Evolutionary conservation across 345 rosid genomes (phyloP).

Genomic region (Euphorbia tirucalli): DNA sequence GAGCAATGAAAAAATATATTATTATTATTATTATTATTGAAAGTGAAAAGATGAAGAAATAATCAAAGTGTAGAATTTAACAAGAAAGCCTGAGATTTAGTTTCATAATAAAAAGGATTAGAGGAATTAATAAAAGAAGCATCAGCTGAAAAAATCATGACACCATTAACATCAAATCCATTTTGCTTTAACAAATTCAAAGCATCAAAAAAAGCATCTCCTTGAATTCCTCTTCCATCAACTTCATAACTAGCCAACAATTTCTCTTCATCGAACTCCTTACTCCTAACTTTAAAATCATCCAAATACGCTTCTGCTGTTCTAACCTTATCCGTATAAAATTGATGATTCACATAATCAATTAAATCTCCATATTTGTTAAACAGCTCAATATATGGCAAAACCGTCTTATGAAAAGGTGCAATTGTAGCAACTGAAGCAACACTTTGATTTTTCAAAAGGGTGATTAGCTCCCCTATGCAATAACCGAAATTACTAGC

Average conservation of each 20-base stretch:
- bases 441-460: conserved; percentile 35
- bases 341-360: conserved; percentile 55
- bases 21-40: too few relatives aligned
- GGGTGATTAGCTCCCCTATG: conserved; percentile 49
- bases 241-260: conserved; percentile 59
- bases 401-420: conserved; percentile 30
- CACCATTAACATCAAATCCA: conserved; percentile 45
- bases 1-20: too few relatives aligned
- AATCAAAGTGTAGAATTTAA: conserved; percentile 34
- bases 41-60: background rate
- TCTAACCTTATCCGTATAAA: conserved; percentile 46
- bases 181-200: conserved; percentile 35
- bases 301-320: conserved; percentile 33
- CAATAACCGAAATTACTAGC: conserved; percentile 39
- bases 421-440: conserved; percentile 46
- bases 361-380: conserved; percentile 27
- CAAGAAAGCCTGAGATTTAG: conserved; percentile 53
- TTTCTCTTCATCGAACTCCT: conserved; percentile 37
- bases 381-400: conserved; percentile 38
- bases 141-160: conserved; percentile 63
- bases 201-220: conserved; percentile 50
- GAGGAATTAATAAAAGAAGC: conserved; percentile 27
- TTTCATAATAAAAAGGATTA: conserved; percentile 40
- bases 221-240: conserved; percentile 60
- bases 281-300: conserved; percentile 31